A percentile compares a stretch with the other conserved stretches of the same genome.
Conservation (phyloP, 257 asterid species). For the Plectranthus barbatus region DNA sequence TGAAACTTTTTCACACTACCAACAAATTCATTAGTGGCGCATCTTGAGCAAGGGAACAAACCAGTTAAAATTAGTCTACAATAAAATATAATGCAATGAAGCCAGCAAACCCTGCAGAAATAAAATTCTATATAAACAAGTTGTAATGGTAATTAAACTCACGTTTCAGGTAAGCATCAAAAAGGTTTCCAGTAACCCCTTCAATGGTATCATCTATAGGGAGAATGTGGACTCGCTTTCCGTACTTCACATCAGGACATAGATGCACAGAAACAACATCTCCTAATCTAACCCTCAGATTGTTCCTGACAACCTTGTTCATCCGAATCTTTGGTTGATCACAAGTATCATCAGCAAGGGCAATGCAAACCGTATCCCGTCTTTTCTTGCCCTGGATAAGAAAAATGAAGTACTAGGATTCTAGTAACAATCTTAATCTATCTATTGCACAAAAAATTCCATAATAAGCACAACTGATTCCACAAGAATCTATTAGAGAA, state of each 20-base stretch:
- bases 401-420: not conserved
- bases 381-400: constrained; percentile 52
- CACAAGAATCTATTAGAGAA: not conserved
- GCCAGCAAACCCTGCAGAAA: not conserved
- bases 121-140: not conserved
- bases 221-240: constrained; percentile 49
- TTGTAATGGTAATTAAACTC: constrained; percentile 17
- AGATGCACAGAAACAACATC: constrained; percentile 69
- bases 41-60: not conserved
- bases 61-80: not conserved
- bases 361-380: constrained; percentile 59
- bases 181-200: constrained; percentile 62
- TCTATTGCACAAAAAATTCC: not conserved
- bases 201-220: constrained; percentile 61
- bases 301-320: constrained; percentile 67
- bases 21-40: not conserved
- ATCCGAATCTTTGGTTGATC: constrained; percentile 57
- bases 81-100: not conserved
- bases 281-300: constrained; percentile 58
- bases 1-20: not conserved
- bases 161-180: constrained; percentile 62
- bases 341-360: constrained; percentile 62
- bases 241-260: constrained; percentile 56
- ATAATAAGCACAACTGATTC: not conserved
- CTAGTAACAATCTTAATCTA: not conserved